Conservation (phyloP, 1,284 basidiomycete genomes). For the Ganoderma lucidum region DNA sequence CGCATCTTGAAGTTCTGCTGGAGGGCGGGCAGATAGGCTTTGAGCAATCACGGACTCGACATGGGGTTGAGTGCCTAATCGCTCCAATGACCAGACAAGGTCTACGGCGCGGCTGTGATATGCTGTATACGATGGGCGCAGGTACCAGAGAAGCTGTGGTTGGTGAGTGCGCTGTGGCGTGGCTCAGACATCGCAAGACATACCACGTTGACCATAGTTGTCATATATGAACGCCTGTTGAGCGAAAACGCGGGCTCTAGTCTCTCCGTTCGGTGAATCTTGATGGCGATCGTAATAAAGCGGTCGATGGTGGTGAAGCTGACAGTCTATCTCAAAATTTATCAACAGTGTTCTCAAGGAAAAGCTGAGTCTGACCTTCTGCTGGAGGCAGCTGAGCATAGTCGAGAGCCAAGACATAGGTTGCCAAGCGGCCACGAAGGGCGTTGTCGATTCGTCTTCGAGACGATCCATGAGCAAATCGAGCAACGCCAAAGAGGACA, state of each 20-base stretch:
- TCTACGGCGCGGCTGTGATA: conserved; percentile 88
- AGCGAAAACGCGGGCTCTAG: conserved; percentile 63
- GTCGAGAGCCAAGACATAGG: conserved; percentile 62
- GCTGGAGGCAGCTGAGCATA: conserved; percentile 58
- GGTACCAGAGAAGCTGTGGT: conserved; percentile 75
- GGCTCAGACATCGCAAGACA: background rate
- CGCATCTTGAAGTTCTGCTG: conserved; percentile 60
- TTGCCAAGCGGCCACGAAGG: conserved; percentile 59
- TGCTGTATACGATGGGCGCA: conserved; percentile 69
- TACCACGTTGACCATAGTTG: conserved; percentile 62
- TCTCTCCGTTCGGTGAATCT: conserved; percentile 58
- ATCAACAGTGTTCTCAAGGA: background rate
- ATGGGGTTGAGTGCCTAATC: conserved; percentile 64
- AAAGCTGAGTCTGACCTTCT: conserved; percentile 51
- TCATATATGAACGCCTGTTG: conserved; percentile 61
- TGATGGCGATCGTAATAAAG: conserved; percentile 65
- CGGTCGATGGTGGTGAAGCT: conserved; percentile 76
- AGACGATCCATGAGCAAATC: conserved; percentile 56
- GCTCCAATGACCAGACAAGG: conserved; percentile 88
- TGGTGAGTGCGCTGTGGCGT: background rate
- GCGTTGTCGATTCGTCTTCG: conserved; percentile 39
- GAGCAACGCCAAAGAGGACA: conserved; percentile 58
- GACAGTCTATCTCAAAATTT: conserved; percentile 49
- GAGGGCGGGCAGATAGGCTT: conserved; percentile 64
- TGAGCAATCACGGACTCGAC: conserved; percentile 83